Conservation (phyloP, 768 basidiomycete species). For the Postia placenta region DNA sequence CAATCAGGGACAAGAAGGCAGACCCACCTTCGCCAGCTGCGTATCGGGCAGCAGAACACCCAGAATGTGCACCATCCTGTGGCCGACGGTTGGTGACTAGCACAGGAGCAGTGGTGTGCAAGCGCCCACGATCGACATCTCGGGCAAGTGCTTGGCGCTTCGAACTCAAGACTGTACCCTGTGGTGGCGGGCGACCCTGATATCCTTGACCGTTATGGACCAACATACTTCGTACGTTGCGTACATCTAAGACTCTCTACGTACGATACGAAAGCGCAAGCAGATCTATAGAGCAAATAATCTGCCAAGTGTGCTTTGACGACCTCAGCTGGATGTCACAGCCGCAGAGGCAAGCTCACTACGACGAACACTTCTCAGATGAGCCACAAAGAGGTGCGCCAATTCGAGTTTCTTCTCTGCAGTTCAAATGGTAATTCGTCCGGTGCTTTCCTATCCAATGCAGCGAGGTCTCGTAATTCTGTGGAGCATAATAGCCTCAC, state of each 20-base stretch:
- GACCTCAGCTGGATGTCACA: constrained; percentile 34
- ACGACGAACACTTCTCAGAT: constrained; percentile 40
- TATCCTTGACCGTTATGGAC: too few relatives aligned
- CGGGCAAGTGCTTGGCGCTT: too few relatives aligned
- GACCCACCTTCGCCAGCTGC: constrained; percentile 64
- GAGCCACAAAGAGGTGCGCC: constrained; percentile 8
- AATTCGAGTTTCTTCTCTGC: background rate
- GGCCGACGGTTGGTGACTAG: background rate
- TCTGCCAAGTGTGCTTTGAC: constrained; percentile 47
- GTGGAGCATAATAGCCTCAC: background rate
- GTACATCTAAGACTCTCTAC: background rate
- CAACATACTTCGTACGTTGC: background rate
- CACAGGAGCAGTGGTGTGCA: too few relatives aligned
- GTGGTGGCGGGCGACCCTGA: too few relatives aligned
- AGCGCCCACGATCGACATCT: too few relatives aligned
- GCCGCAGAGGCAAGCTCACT: constrained; percentile 45
- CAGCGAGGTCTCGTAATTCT: background rate
- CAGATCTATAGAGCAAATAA: background rate
- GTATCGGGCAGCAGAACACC: constrained; percentile 78
- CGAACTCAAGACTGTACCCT: too few relatives aligned
- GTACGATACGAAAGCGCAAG: background rate
- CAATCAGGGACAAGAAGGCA: too few relatives aligned
- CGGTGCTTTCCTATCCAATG: background rate
- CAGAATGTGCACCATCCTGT: constrained; percentile 78
- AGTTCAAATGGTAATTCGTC: background rate